A percentile compares a stretch with the other conserved stretches of the same genome.
phyloP scores from a whole-genome alignment of 345 rosid species.

The Corymbia maculata region DNA sequence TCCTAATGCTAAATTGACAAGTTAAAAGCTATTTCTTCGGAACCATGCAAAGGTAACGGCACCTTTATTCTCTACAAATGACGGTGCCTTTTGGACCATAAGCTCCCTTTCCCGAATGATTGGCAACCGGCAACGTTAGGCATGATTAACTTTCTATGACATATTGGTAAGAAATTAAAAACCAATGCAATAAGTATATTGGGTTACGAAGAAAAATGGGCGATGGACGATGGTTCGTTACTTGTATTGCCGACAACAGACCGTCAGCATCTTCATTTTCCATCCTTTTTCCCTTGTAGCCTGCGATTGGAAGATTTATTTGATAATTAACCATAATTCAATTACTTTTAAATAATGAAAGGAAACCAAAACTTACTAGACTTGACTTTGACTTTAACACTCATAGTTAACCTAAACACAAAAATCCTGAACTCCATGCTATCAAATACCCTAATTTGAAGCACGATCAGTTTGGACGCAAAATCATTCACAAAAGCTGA shows the following conservation, averaged over 20 bases:
- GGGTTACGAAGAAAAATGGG: no score
- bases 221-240: no score
- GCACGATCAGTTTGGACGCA: not conserved
- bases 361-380: not conserved
- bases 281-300: not conserved
- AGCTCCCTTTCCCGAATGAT: not conserved
- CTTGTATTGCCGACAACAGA: no score
- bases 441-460: not conserved
- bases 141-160: not conserved
- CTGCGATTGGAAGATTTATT: not conserved
- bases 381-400: not conserved
- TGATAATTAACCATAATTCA: not conserved
- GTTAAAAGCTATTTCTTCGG: no score
- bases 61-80: not conserved
- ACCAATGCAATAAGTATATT: no score
- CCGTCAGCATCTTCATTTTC: not conserved
- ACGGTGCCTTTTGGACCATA: no score
- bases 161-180: not conserved
- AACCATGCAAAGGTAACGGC: rapidly evolving
- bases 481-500: not conserved
- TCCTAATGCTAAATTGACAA: not conserved
- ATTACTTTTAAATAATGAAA: not conserved
- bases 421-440: not conserved
- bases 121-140: not conserved
- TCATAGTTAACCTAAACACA: not conserved